Evolutionary conservation across 2,329 filamentous ascomycete genomes (phyloP).

Genomic region (Emmonsia crescens): DNA sequence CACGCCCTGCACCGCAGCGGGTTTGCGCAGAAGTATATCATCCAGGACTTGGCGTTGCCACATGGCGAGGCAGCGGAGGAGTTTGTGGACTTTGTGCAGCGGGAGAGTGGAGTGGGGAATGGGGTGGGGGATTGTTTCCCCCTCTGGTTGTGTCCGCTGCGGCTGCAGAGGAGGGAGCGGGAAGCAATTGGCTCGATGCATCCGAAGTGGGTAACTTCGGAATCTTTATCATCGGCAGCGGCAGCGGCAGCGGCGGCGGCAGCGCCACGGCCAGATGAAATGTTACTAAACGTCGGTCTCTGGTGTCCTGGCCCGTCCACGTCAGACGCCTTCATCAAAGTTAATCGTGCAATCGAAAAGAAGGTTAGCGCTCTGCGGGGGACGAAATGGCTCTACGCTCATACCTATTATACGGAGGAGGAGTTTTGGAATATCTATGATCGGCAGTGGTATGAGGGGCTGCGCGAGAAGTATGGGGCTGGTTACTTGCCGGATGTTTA

Average conservation of each 20-base stretch:
- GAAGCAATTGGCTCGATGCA: neutral
- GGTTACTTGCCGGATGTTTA: conserved; percentile 25
- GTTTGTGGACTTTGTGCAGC: conserved; percentile 41
- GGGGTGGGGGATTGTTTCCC: conserved; percentile 40
- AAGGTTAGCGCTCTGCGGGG: conserved; percentile 60
- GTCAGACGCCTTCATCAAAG: conserved; percentile 49
- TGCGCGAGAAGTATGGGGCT: conserved; percentile 32
- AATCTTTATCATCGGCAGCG: neutral
- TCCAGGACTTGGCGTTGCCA: conserved; percentile 51
- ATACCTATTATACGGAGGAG: conserved; percentile 63
- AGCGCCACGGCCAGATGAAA: neutral
- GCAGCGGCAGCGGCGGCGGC: neutral
- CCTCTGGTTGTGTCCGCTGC: conserved; percentile 43
- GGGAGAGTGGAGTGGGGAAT: conserved; percentile 4
- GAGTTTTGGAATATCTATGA: conserved; percentile 38
- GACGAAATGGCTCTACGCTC: conserved; percentile 79
- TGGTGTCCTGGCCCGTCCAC: conserved; percentile 63
- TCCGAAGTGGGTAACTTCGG: conserved; percentile 27
- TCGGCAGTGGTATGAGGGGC: conserved; percentile 24
- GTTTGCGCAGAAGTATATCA: conserved; percentile 42
- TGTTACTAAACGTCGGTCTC: conserved; percentile 47
- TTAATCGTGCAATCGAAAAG: conserved; percentile 61
- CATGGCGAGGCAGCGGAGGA: conserved; percentile 37
- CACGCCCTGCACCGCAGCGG: conserved; percentile 48
- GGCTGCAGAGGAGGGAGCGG: neutral